Conservation (phyloP, 768 basidiomycete genomes). For the Strobilomyces dryophilus region DNA sequence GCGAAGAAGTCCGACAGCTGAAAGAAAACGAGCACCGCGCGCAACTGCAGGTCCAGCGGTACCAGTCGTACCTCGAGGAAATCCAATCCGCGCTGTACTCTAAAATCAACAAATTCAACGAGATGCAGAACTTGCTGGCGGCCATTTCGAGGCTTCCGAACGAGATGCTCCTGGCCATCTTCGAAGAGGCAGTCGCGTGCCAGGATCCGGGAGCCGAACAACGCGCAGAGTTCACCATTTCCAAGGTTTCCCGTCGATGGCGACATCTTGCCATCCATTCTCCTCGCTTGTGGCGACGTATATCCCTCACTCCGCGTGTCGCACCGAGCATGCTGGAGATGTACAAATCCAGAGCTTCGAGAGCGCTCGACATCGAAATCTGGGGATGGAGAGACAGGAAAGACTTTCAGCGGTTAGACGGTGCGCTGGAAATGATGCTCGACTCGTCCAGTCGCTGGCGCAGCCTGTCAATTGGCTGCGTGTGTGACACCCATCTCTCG, state of each 20-base stretch:
- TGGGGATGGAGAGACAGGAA: conserved; percentile 28
- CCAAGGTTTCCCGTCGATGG: conserved; percentile 32
- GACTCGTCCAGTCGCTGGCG: conserved; percentile 28
- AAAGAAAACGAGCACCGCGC: conserved; percentile 9
- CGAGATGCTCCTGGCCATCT: conserved; percentile 28
- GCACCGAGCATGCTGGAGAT: conserved; percentile 19
- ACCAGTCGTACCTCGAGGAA: conserved; percentile 11
- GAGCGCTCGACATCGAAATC: conserved; percentile 26
- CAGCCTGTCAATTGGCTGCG: conserved; percentile 20
- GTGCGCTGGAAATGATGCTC: conserved; percentile 23
- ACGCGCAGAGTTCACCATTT: conserved; percentile 23
- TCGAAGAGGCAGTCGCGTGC: conserved; percentile 27
- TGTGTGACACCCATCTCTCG: conserved; percentile 29
- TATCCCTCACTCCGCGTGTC: conserved; percentile 22
- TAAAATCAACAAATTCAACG: conserved; percentile 24
- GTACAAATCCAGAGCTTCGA: conserved; percentile 23
- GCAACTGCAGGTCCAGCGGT: conserved; percentile 15
- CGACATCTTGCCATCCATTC: conserved; percentile 29
- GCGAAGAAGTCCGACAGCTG: conserved; percentile 16
- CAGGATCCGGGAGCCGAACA: conserved; percentile 19
- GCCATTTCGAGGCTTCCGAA: conserved; percentile 29
- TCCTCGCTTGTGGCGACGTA: conserved; percentile 28
- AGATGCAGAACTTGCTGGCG: conserved; percentile 28
- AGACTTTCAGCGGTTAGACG: conserved; percentile 30
- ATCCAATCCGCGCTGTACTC: conserved; percentile 13